Base-by-base conservation (phyloP, 768 basidiomycete species). In the Serendipita vermifera region DNA sequence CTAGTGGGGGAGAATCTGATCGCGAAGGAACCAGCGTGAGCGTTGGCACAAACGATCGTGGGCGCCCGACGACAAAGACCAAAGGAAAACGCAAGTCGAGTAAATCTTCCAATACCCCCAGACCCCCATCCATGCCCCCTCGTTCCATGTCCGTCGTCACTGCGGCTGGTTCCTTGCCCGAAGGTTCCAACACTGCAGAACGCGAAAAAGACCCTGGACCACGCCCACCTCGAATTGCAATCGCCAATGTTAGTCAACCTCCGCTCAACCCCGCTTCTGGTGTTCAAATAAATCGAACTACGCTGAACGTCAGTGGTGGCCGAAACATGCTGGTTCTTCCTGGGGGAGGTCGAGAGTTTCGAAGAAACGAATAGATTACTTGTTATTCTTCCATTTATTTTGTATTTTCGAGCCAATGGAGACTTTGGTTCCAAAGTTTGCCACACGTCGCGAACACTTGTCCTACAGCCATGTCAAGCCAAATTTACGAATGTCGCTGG, bases 1-100 rank as follows among this genome's bases (percentile, higher is more conserved):
- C 32, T 29, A 51, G 46, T 27, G 46, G 46, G n/a, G 46, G 46
- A 5, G 46, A 51, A 31, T 51, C 46, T n/a, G 46, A 51, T 31
- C 46, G 46, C 7, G 46, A 51, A 9, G 46, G 46, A 7, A 51
- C 46, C n/a, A 51, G 46, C 29, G 39, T 41, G 7, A 22, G 15
- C 46, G 32, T 31, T n/a, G 7, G 13, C 9, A 29, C 27, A 7
- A 51, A n/a, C n/a, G n/a, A n/a, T n/a, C n/a, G 46, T 27, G 46
- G 46, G 17, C 26, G 46, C n/a, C n/a, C 22, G 27, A 31, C 20
- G 26, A 5, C 46, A 2, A 22, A 31, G 5, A 15, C 22, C 0
- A 51, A 51, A 51, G 46, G 46, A 31, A 51, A 29, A n/a, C 46
- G 29, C 20, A 51, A 51, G 46, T 11, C 3, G 46, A 36, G 35